phyloP scores from a whole-genome alignment of 1,284 basidiomycete genomes.

The Gastroboletus turbinatus region DNA sequence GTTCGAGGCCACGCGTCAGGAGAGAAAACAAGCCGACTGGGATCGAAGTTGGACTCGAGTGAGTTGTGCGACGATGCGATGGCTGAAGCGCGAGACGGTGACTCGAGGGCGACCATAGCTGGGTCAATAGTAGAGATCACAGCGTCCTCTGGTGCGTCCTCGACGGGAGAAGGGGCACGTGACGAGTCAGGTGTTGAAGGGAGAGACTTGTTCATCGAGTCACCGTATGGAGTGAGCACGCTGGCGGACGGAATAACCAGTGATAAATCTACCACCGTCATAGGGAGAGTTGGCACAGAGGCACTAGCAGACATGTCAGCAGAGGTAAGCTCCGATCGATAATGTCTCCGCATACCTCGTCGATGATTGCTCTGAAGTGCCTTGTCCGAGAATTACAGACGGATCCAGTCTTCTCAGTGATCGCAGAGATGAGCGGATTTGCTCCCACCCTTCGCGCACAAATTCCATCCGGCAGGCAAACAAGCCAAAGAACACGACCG shows the following conservation, averaged over 20 bases:
- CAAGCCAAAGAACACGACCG: slow-evolving; percentile 40
- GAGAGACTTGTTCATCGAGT: slow-evolving; percentile 4
- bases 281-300: slow-evolving; percentile 16
- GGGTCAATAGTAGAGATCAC: slow-evolving; percentile 11
- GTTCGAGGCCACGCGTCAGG: slow-evolving; percentile 23
- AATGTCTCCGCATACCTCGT: slow-evolving; percentile 8
- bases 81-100: slow-evolving; percentile 35
- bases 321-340: background rate
- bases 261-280: slow-evolving; percentile 29
- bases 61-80: slow-evolving; percentile 32
- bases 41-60: slow-evolving; percentile 29
- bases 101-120: slow-evolving; percentile 28
- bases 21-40: slow-evolving; percentile 5
- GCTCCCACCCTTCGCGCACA: slow-evolving; percentile 6
- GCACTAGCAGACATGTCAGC: slow-evolving; percentile 17
- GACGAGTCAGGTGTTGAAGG: background rate
- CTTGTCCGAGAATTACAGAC: background rate
- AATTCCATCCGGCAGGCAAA: slow-evolving; percentile 34
- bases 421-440: slow-evolving; percentile 1
- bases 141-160: slow-evolving; percentile 7
- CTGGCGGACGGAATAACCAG: slow-evolving; percentile 11
- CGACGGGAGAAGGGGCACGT: slow-evolving; percentile 1
- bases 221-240: slow-evolving; percentile 6
- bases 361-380: background rate
- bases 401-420: background rate